Percentiles rank a stretch among this genome's conserved stretches.
Evolutionary conservation across 2,329 filamentous ascomycete genomes (phyloP).

Genomic region (Hypoxylon sp.): DNA sequence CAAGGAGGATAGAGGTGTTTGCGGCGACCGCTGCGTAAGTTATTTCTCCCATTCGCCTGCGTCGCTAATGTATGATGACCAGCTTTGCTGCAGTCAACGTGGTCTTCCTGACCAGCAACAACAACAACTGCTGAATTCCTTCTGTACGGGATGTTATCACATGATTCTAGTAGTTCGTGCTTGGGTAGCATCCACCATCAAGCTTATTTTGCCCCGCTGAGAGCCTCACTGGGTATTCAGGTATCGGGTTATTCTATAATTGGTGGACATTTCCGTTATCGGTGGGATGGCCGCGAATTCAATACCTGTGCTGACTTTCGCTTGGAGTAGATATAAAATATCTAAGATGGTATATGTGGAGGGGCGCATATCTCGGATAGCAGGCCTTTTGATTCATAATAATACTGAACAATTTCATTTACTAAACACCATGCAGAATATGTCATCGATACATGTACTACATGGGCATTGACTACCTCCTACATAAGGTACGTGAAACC

Average conservation of each 20-base stretch:
- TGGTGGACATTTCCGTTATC: background rate
- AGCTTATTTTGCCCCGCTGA: conserved; percentile 21
- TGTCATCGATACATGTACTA: background rate
- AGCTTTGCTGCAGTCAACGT: conserved; percentile 20
- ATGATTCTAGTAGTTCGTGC: background rate
- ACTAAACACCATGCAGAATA: background rate
- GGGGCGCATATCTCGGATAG: background rate
- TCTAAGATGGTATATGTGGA: background rate
- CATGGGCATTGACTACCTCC: background rate
- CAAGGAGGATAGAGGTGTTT: conserved; percentile 41
- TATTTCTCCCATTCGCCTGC: background rate
- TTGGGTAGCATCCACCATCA: conserved; percentile 8
- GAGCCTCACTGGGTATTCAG: conserved; percentile 21
- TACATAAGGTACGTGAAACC: too few species aligned
- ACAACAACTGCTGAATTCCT: background rate
- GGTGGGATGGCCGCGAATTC: background rate
- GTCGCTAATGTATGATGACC: background rate
- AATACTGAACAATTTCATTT: background rate
- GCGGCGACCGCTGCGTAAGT: conserved; percentile 46
- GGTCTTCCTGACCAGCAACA: conserved; percentile 17
- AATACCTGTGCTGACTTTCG: background rate
- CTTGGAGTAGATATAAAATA: background rate
- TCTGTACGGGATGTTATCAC: background rate
- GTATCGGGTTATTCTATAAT: background rate
- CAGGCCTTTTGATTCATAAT: background rate